Base-by-base conservation (phyloP, 148 eudicot genomes). In the Suaeda aralocaspica region DNA sequence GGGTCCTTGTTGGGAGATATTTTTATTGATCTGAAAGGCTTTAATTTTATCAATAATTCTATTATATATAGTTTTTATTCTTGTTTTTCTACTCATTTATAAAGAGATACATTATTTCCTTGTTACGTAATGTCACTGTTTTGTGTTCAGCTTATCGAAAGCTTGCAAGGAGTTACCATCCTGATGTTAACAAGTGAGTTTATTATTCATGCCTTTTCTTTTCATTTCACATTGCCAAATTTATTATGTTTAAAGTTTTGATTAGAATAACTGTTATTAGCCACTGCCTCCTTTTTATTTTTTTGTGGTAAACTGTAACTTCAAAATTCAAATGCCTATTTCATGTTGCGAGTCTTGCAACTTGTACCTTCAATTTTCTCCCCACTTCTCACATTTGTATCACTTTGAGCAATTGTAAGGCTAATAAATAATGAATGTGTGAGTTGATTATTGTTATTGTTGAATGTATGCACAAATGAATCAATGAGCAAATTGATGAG, bases 151-250 rank as follows among this genome's bases (percentile, higher is more conserved):
- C 97, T 64, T 94, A 94, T 78, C 83, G 99, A 74, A 94, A 89
- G 83, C 99, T 94, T 79, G 99, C 99, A 12, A 84, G 99, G 79
- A 91, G 83, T 79, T 89, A 72, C 80, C 99, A 94, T 84, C 99
- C 99, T 45, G 99, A 94, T 80, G 99, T 94, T 69, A 94, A 91
- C 81, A 94, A 91, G 99, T 94, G 81, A 87, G 91, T 80, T 70
- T 46, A 1, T 34, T 62, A 31, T 61, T 48, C 59, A 11, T 57
- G 26, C 26, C 30, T 29, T 46, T 56, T 45, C 15, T 44, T 34
- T 49, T 60, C 19, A 29, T 26, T 16, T 33, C 4, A 21, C 7
- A 29, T 55, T 11, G 59, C 11, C 4, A 6, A 21, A 31, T 46
- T 46, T 25, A 41, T 18, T 66, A 33, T 33, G 49, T 39, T n/a